Evolutionary conservation across 768 basidiomycete species (phyloP), one percentile per base, ranked within the genome.

Genomic region (Collybia nuda): DNA sequence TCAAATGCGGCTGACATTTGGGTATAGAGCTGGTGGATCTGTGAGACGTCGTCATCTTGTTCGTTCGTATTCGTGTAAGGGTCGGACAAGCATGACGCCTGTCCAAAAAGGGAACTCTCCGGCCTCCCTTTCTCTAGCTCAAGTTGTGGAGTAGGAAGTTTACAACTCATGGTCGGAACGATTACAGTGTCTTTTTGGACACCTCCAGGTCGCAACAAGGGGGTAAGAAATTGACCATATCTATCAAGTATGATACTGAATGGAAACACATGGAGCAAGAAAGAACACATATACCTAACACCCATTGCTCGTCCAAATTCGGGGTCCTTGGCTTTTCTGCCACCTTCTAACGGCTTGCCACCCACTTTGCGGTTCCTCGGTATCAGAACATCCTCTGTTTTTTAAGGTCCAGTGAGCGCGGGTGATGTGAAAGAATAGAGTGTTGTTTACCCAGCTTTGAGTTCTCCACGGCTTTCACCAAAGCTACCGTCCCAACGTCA

Each of bases 291-390:
- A 32, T 32, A 32, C 32, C 32, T 11, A 32, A 11, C 32, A 32
- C 32, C 12, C 32, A 32, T 9, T 11, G 32, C 32, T 32, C 32
- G 32, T 14, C 32, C 32, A 32, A 32, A 3, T 14, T 32, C 14
- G 32, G 32, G 14, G 14, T 32, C 32, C 32, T 14, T 32, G 3
- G 14, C 32, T 32, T 32, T 32, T 14, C 9, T 11, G 14, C 14
- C 32, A 32, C 32, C 9, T 2, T 32, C 14, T 3, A 9, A 32
- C 3, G 32, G 32, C 6, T 32, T 14, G 14, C 73, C 76, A 14
- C 82, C 79, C 17, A 81, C 71, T 51, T 71, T 74, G 46, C 73
- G 72, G 8, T 68, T 64, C 7, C 82, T 75, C 3, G 86, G 82
- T 24, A 88, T 75, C 42, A 78, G 67, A 21, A 77, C 61, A 43